Evolutionary conservation across 257 asterid species (phyloP), one percentile per base, ranked within the genome.

Genomic region (Salvia rosmarinus): DNA sequence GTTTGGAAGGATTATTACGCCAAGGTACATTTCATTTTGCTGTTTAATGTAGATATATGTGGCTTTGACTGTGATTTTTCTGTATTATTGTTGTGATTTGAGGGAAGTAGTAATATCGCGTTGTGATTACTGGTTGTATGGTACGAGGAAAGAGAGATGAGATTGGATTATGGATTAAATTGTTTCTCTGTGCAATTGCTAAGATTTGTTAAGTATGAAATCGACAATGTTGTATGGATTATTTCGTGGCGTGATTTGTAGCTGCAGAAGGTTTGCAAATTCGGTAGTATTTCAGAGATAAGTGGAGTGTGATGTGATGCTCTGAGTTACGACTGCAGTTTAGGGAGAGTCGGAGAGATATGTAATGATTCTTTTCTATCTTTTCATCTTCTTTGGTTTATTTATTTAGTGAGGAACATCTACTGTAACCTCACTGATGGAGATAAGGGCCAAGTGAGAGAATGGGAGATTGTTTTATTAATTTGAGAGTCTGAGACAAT

Each of bases 1-100:
- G 87, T 83, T 59, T 83, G 87, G 87, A 83, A 83, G 81, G 87
- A 83, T 67, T 83, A 83, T 75, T 83, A 83, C 55, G 86, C 83
- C 1, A 82, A 82, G 86, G 86, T 82, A 30, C 23, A 46, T 69
- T 65, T 23, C 12, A 66, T 64, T 69, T 60, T n/a, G 1, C 42
- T 37, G 17, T 55, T 60, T 7, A 21, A 5, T 16, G 5, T 73
- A 0, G 5, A 17, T 54, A 3, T 66, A 13, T 54, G 51, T 63
- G 17, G 67, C 30, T 54, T 14, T 67, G 16, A 23, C 70, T 39
- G 35, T 73, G 67, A 8, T 20, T 62, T 9, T 47, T 42, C 23
- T 20, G 0, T 11, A n/a, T 35, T 32, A 21, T 35, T 37, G 7
- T 13, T 40, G 47, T n/a, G 30, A 34, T 40, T 68, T 19, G 20